A percentile compares a stretch with the other conserved stretches of the same genome.
Conservation (phyloP, 495 filamentous ascomycete species). For the Aspergillus sparsus region DNA sequence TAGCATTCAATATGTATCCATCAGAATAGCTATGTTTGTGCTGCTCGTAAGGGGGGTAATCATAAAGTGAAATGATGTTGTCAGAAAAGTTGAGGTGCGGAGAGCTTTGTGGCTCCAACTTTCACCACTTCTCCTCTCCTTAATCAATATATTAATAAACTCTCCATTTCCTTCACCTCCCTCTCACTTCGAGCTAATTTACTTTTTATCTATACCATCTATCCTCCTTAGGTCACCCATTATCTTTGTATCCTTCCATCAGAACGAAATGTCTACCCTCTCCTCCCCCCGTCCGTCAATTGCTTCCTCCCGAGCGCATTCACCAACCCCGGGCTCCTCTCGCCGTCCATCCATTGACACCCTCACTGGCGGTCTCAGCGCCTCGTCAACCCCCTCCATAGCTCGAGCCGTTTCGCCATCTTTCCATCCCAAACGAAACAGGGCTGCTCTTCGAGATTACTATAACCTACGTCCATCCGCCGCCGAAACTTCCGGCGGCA, state of each 20-base stretch:
- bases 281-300: constrained; percentile 71
- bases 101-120: neutral
- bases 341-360: constrained; percentile 72
- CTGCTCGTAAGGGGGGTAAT: neutral
- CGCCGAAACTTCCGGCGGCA: constrained; percentile 19
- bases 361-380: constrained; percentile 51
- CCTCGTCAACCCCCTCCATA: constrained; percentile 47
- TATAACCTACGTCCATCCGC: constrained; percentile 75
- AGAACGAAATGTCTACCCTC: constrained; percentile 67
- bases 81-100: no score
- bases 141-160: constrained; percentile 20
- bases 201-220: neutral
- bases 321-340: constrained; percentile 66
- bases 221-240: neutral
- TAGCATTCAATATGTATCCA: no score
- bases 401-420: constrained; percentile 51
- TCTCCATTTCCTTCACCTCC: constrained; percentile 14
- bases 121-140: constrained; percentile 9
- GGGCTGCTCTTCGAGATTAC: constrained; percentile 88
- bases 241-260: no score
- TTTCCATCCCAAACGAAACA: constrained; percentile 59
- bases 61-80: neutral
- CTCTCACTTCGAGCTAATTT: no score
- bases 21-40: neutral
- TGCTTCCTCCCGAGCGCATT: constrained; percentile 63